These are phyloP conservation scores for Colletotrichum sp. DNA, from an alignment of 2,329 filamentous ascomycete species.

Conservation along the genomic window DNA sequence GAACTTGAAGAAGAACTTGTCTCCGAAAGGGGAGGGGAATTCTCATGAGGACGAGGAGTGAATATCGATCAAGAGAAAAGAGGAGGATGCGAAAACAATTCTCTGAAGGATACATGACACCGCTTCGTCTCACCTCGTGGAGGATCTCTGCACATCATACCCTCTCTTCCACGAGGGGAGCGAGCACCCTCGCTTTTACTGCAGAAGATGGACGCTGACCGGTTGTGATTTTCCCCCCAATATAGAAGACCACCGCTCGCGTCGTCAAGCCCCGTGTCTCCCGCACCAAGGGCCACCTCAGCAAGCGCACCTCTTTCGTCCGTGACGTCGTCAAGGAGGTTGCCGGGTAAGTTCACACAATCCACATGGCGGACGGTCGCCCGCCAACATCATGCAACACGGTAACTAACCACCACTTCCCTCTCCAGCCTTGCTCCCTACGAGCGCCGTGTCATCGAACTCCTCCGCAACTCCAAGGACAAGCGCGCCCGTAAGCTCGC, in stretches of 20 bases:
- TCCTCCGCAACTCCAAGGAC: constrained; percentile 99
- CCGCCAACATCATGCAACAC: no score
- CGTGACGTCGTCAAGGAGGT: constrained; percentile 98
- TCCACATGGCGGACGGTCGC: not conserved
- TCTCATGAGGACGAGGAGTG: not conserved
- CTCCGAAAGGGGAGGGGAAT: not conserved
- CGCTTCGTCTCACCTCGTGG: constrained; percentile 71
- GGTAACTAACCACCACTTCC: constrained; percentile 32
- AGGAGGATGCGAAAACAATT: not conserved
- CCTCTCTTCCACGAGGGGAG: constrained; percentile 31
- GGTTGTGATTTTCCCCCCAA: constrained; percentile 36
- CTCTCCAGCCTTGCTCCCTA: constrained; percentile 79
- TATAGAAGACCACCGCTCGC: constrained; percentile 83
- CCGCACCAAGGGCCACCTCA: constrained; percentile 92
- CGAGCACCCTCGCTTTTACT: constrained; percentile 18
- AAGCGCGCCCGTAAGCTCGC: constrained; percentile 99
- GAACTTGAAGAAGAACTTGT: not conserved
- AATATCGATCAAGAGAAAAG: not conserved
- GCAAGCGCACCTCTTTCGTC: constrained; percentile 96
- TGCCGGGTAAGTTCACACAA: constrained; percentile 73
- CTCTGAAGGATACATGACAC: not conserved
- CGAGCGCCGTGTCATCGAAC: constrained; percentile 98
- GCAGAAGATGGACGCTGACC: constrained; percentile 71
- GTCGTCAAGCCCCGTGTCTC: constrained; percentile 80
- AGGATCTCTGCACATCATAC: constrained; percentile 67